These are phyloP conservation scores for Penicillium maclennaniae DNA, from an alignment of 495 filamentous ascomycete species.

Conservation along the genomic window DNA sequence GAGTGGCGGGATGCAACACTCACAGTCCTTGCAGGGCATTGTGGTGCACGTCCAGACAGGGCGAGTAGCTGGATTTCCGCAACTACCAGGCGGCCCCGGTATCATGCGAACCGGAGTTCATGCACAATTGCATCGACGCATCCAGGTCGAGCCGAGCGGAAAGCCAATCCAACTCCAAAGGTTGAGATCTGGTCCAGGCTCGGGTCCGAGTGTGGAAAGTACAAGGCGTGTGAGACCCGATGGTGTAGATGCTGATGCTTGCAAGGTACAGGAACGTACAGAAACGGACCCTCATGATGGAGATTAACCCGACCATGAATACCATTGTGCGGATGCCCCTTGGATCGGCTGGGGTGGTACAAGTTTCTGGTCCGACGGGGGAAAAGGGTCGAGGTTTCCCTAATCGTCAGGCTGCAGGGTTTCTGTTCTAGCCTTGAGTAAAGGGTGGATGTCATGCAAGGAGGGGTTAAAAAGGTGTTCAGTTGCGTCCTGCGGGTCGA, in stretches of 20 bases:
- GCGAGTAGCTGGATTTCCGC: not conserved
- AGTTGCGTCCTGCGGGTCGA: constrained; percentile 9
- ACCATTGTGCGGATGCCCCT: not conserved
- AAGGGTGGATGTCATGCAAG: constrained; percentile 16
- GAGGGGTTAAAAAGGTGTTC: not conserved
- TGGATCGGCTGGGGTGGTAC: constrained; percentile 5
- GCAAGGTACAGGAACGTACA: not conserved
- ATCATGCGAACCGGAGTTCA: constrained; percentile 25
- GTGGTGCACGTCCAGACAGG: not conserved
- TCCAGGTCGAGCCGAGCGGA: not conserved
- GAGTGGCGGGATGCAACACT: not conserved
- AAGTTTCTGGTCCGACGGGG: not conserved
- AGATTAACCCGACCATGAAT: constrained; percentile 1
- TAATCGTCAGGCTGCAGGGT: constrained; percentile 5
- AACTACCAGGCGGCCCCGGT: not conserved
- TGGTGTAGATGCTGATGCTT: constrained; percentile 5
- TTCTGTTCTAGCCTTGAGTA: not conserved
- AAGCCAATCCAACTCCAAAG: constrained; percentile 1
- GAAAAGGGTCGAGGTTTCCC: constrained; percentile 1
- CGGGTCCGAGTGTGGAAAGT: not conserved
- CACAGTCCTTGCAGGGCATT: constrained; percentile 9
- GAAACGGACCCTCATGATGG: constrained; percentile 9
- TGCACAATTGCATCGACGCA: constrained; percentile 12
- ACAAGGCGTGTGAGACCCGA: not conserved
- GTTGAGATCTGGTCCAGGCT: constrained; percentile 3